phyloP scores from a whole-genome alignment of 768 basidiomycete species.

The Suillus weaverae region DNA sequence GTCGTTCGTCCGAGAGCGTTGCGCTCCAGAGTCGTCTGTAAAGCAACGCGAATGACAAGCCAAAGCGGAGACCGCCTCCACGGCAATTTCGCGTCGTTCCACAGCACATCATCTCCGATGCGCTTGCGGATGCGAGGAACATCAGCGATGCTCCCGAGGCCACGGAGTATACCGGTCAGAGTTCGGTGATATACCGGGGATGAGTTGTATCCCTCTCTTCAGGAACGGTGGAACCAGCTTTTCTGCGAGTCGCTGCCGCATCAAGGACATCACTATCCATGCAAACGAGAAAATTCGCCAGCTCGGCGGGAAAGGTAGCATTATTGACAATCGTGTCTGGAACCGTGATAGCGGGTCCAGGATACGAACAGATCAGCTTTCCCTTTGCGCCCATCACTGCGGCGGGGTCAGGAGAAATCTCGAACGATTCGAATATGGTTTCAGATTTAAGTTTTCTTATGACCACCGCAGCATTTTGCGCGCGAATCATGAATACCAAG shows the following conservation, averaged over 20 bases:
- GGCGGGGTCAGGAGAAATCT: slow-evolving; percentile 38
- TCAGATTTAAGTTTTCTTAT: slow-evolving; percentile 30
- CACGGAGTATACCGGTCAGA: slow-evolving; percentile 47
- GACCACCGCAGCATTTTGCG: slow-evolving; percentile 51
- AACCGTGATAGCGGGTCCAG: slow-evolving; percentile 44
- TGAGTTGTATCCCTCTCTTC: slow-evolving; percentile 35
- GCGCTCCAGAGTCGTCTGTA: slow-evolving; percentile 39
- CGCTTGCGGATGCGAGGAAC: slow-evolving; percentile 40
- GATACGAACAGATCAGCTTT: slow-evolving; percentile 46
- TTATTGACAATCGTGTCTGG: slow-evolving; percentile 30
- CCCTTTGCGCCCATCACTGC: slow-evolving; percentile 39
- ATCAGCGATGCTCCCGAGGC: slow-evolving; percentile 32
- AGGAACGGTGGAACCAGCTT: slow-evolving; percentile 31
- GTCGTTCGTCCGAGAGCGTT: slow-evolving; percentile 11
- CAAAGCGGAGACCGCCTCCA: slow-evolving; percentile 55
- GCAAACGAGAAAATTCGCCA: slow-evolving; percentile 40
- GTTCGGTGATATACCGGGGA: slow-evolving; percentile 49
- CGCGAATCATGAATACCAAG: slow-evolving; percentile 38
- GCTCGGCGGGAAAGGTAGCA: slow-evolving; percentile 31
- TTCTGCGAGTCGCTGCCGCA: slow-evolving; percentile 33
- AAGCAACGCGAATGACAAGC: slow-evolving; percentile 47
- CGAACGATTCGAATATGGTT: slow-evolving; percentile 46
- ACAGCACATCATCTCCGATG: slow-evolving; percentile 49
- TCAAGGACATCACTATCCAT: slow-evolving; percentile 34
- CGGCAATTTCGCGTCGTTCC: slow-evolving; percentile 37